Percentiles rank a stretch among this genome's conserved stretches.
phyloP scores from a whole-genome alignment of 345 rosid genomes.

The Murraya paniculata region DNA sequence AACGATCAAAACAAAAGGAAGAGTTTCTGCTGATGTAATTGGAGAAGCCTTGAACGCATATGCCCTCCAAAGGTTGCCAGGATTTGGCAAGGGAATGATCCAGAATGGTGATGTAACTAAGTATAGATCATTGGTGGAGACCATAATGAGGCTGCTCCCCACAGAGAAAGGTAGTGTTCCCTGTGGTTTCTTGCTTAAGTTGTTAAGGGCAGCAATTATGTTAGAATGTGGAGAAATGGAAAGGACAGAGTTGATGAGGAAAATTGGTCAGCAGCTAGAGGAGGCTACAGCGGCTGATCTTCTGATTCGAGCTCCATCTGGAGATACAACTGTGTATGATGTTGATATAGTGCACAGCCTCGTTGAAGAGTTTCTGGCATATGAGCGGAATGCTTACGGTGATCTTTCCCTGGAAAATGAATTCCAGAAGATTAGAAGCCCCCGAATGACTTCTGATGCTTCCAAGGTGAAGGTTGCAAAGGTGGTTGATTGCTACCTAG shows the following conservation, averaged over 20 bases:
- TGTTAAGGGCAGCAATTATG: constrained; percentile 43
- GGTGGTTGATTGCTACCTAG: constrained; percentile 58
- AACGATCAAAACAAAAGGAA: constrained; percentile 47
- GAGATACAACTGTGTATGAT: constrained; percentile 41
- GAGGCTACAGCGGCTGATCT: constrained; percentile 50
- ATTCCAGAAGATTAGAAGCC: constrained; percentile 32
- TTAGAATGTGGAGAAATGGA: constrained; percentile 47
- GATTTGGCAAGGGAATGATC: constrained; percentile 50
- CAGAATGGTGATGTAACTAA: constrained; percentile 42
- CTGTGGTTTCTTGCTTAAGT: constrained; percentile 54
- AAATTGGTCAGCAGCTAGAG: constrained; percentile 52
- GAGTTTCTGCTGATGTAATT: constrained; percentile 44
- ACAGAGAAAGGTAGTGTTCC: constrained; percentile 47
- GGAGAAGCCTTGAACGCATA: constrained; percentile 69
- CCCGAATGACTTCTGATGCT: constrained; percentile 30
- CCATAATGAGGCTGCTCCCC: constrained; percentile 55
- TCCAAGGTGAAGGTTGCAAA: constrained; percentile 50
- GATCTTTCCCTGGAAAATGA: constrained; percentile 24
- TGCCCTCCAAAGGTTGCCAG: constrained; percentile 52
- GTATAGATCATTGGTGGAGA: constrained; percentile 45
- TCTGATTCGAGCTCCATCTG: constrained; percentile 42
- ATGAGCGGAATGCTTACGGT: constrained; percentile 20
- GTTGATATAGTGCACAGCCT: constrained; percentile 56
- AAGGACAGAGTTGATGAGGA: constrained; percentile 43
- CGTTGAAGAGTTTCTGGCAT: constrained; percentile 40